Base-by-base conservation (phyloP, 164 flowering plant species). In the Echeveria elegans region DNA sequence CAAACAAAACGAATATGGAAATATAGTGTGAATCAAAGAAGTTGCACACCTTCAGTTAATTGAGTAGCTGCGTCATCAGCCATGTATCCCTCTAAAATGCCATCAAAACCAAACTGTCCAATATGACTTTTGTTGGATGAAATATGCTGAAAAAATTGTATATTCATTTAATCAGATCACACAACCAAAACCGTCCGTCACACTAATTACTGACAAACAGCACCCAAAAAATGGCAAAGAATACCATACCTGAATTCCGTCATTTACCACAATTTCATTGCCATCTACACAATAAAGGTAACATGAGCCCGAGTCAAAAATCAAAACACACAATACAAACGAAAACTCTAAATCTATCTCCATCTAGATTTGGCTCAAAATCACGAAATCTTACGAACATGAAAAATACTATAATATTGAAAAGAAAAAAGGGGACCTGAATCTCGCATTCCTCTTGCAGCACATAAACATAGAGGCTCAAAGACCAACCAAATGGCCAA, bases 21-120 rank as follows among this genome's bases (percentile, higher is more conserved):
- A 50, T n/a, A 50, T 2, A 23, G 5, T 19, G 1, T 6, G 21
- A 50, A 50, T 6, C 9, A 1, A 10, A 50, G 56, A 50, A 50
- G 56, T 50, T 34, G 7, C 31, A 7, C 15, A 53, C 60, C 60
- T 53, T 53, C 60, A 53, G 96, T 97, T 92, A 92, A 87, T 28
- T 89, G 81, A 79, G 86, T 90, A 6, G 88, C 79, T 77, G 73
- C 90, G 70, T 79, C 94, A 53, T 82, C 76, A 88, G 92, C 56
- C 88, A 97, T 68, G 69, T 87, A 9, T 95, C 97, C 73, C 79
- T 84, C 80, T 96, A 84, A 97, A 97, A 21, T 19, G 21, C 8
- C 26, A 50, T 50, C 56, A 24, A 50, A 21, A 50, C 56, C 56
- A 50, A 24, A 26, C 18, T 24, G 30, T 10, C 16, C 60, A 26